Evolutionary conservation across 192 early-diverging fungal species (phyloP).

Genomic region (Jimgerdemannia flammicorona): DNA sequence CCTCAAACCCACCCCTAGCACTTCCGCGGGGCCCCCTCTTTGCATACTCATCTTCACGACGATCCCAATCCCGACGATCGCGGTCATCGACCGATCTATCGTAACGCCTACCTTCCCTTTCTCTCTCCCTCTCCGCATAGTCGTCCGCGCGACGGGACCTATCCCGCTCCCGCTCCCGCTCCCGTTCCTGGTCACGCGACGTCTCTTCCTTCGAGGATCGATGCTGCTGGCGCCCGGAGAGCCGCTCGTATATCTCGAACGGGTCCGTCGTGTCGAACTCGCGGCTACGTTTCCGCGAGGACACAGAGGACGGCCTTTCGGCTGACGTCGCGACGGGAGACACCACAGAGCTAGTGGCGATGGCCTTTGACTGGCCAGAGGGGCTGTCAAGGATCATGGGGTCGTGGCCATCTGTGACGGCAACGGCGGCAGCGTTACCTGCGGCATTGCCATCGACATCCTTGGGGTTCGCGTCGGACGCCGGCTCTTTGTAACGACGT

Average conservation of each 20-base stretch:
- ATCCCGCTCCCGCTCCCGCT: not conserved
- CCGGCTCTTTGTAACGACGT: not conserved
- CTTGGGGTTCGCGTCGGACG: not conserved
- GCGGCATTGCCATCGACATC: not conserved
- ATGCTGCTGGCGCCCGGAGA: not conserved
- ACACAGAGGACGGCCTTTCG: not conserved
- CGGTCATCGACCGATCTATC: not conserved
- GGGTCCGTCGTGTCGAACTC: not conserved
- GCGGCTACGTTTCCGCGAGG: not conserved
- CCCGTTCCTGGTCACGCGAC: not conserved
- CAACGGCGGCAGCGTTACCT: not conserved
- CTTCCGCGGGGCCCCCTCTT: not conserved
- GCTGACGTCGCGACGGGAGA: not conserved
- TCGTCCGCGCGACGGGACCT: too few relatives aligned
- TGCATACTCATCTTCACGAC: not conserved
- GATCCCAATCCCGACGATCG: not conserved
- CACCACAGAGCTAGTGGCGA: not conserved
- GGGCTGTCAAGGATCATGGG: not conserved
- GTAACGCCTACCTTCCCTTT: not conserved
- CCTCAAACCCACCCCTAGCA: not conserved
- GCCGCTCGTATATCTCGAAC: slow-evolving; percentile 1
- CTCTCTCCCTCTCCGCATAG: not conserved
- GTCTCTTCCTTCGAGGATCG: not conserved
- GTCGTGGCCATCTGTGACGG: not conserved
- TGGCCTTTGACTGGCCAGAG: not conserved